Evolutionary conservation across 208 protist species (phyloP).

Genomic region (Leishmania lainsoni): DNA sequence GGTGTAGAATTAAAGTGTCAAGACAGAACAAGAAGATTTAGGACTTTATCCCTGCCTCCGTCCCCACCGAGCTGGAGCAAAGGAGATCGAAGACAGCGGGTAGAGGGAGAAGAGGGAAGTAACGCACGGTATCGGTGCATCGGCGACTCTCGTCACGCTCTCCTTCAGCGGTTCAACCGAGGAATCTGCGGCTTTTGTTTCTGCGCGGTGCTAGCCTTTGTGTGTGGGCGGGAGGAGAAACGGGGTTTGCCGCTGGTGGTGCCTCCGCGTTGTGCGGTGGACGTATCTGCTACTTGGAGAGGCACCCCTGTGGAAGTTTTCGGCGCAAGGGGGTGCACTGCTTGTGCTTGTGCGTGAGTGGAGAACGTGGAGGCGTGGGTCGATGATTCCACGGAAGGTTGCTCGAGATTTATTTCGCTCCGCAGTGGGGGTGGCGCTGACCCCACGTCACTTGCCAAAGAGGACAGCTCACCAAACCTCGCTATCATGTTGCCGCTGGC

Average conservation of each 20-base stretch:
- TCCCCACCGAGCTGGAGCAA: neutral
- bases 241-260: constrained; percentile 1
- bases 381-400: neutral
- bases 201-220: neutral
- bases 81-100: neutral
- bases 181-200: constrained; percentile 22
- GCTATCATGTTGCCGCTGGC: constrained; percentile 1
- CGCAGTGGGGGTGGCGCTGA: neutral
- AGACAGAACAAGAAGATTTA: neutral
- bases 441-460: neutral
- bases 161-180: constrained; percentile 12
- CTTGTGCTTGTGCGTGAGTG: neutral
- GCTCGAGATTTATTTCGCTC: neutral
- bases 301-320: neutral
- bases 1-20: neutral
- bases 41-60: neutral
- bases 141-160: neutral
- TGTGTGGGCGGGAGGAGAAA: constrained; percentile 1
- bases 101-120: neutral
- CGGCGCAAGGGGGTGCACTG: neutral
- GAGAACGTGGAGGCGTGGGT: neutral
- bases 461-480: neutral
- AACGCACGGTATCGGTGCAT: neutral
- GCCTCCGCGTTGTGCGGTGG: neutral
- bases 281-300: neutral